Evolutionary conservation across 148 eudicot genomes (phyloP), one percentile per base, ranked within the genome.

Genomic region (Hydrangea macrophylla): DNA sequence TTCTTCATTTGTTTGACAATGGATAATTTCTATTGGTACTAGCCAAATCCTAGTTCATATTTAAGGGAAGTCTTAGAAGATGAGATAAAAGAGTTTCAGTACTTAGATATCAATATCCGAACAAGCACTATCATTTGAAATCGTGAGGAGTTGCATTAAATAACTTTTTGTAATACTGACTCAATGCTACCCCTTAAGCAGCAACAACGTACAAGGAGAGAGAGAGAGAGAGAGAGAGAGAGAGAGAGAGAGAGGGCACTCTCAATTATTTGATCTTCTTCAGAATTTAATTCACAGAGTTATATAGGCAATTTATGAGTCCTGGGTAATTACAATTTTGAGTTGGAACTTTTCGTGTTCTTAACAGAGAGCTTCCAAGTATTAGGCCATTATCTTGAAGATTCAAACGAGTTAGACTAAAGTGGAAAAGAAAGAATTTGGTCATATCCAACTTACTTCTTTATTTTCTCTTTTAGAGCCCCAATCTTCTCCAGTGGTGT

Each of bases 401-500:
- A 48, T 5, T 60, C 17, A 60, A 35, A 35, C 39, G 8, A 3
- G 8, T 22, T 25, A 36, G 5, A 60, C 39, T 25, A 51, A 23
- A 67, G 26, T 67, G 24, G 11, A 55, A 25, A 42, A 32, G 54
- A 33, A 55, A 28, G 2, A 53, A 65, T 28, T 31, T 22, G 2
- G 55, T 7, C n/a, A 45, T 55, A 35, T 32, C n/a, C n/a, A n/a
- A 78, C 92, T 80, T 87, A 87, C 92, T 45, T 55, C 63, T 76
- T 76, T 63, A 89, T 86, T 35, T 76, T 81, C 0, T 81, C 89
- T 79, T 86, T 82, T 6, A 89, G 70, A 42, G 70, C 67, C 6
- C 72, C 82, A 48, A 89, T 84, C 68, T 81, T 84, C 75, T 74
- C 79, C 75, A 89, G 37, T 24, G 89, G 77, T 12, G 95, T 89